These are phyloP conservation scores for Medicago truncatula DNA, from an alignment of 306 rosid species.

Conservation along the genomic window DNA sequence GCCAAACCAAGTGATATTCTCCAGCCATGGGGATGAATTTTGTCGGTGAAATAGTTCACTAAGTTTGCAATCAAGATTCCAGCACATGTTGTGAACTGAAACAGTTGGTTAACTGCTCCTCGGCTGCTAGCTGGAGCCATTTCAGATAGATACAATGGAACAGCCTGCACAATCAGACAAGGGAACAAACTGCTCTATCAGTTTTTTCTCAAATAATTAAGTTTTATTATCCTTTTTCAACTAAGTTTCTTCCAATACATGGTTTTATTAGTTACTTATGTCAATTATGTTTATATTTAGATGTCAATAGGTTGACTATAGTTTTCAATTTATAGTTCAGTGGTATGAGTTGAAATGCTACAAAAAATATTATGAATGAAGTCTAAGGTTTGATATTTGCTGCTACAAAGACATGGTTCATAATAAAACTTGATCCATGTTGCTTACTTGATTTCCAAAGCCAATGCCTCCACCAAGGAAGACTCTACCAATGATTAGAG, in stretches of 20 bases:
- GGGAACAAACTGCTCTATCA: neutral
- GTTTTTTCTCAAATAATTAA: too few species aligned
- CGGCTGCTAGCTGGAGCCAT: slow-evolving; percentile 92
- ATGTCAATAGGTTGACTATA: too few species aligned
- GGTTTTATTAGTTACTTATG: too few species aligned
- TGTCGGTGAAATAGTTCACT: slow-evolving; percentile 73
- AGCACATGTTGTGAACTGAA: slow-evolving; percentile 87
- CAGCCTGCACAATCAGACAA: slow-evolving; percentile 64
- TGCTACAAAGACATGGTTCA: neutral
- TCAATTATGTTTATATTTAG: too few species aligned
- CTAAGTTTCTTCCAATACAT: neutral
- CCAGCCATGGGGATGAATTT: slow-evolving; percentile 93
- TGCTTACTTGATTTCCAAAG: slow-evolving; percentile 88
- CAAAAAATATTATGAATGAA: neutral
- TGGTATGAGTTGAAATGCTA: too few species aligned
- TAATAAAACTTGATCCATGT: neutral
- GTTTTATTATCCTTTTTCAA: too few species aligned
- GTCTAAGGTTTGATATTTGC: neutral
- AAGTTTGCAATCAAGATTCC: slow-evolving; percentile 79
- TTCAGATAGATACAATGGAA: slow-evolving; percentile 93
- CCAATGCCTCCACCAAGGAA: slow-evolving; percentile 90
- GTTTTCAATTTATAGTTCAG: too few species aligned
- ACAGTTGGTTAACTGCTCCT: slow-evolving; percentile 92
- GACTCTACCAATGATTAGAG: slow-evolving; percentile 83
- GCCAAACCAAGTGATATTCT: slow-evolving; percentile 93